Evolutionary conservation across 805 yeast genomes (phyloP), one percentile per base, ranked within the genome.

Genomic region (Lipomyces yamadae): DNA sequence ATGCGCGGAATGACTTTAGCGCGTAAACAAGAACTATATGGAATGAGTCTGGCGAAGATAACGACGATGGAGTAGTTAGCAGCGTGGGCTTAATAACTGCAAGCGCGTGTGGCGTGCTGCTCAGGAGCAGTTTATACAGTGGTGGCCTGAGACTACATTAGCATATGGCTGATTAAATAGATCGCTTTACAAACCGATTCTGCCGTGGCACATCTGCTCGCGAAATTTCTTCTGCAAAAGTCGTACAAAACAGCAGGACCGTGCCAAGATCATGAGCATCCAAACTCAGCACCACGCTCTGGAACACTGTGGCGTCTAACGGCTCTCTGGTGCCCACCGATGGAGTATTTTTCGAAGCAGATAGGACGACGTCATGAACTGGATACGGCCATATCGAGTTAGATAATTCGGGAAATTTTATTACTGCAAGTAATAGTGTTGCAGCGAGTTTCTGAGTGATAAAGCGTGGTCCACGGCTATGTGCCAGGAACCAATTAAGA

Each of bases 201-300:
- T 45, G 64, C 24, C 71, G 55, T 29, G 70, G 52, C 2, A 58
- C 62, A n/a, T 67, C 70, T n/a, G 70, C 65, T 10, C 61, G 66
- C 6, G 53, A 54, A 30, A 66, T 37, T 35, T 68, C 71, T 35
- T 68, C 71, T 6, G 71, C 69, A 29, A 68, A 54, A 2, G 62
- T 63, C 18, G 70, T 39, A 35, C 63, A 53, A 34, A 67, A 68
- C 13, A 66, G 55, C 30, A 63, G 52, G 18, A 50, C 62, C 8
- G 33, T 45, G 30, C 37, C 56, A 7, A 66, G 45, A 37, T 61
- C 69, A 32, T 37, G 39, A 8, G 58, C 42, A 29, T 11, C 15
- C 35, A 59, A 29, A 2, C 24, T 18, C 33, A 8, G 18, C 39
- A 59, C 48, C 33, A 42, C 61, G 32, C 29, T 32, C 13, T 48